A percentile compares a stretch with the other conserved stretches of the same genome.
Conservation (phyloP, 768 basidiomycete species). For the Lyophyllum decastes region DNA sequence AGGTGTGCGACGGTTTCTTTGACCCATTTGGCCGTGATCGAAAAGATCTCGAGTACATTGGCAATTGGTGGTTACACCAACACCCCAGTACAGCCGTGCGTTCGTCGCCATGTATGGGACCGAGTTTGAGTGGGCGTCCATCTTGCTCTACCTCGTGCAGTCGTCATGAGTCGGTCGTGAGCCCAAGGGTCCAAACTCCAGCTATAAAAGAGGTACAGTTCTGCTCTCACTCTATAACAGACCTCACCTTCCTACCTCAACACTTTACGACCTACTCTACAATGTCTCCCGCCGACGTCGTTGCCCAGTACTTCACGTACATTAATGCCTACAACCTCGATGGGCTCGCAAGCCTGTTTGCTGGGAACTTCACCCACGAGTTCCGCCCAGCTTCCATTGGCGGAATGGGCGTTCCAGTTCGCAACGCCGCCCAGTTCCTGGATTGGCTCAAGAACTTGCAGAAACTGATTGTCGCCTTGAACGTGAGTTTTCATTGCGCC, state of each 20-base stretch:
- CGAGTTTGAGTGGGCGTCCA: not conserved
- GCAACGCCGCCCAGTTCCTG: not conserved
- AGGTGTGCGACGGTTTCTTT: not conserved
- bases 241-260: not conserved
- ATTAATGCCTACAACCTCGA: constrained; percentile 1
- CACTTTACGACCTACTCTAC: not conserved
- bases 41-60: not conserved
- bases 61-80: not conserved
- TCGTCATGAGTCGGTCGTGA: not conserved
- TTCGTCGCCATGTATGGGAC: not conserved
- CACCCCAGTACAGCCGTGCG: not conserved
- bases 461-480: constrained; percentile 1
- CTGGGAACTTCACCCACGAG: constrained; percentile 9
- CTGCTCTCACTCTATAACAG: too few species aligned
- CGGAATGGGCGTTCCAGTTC: constrained; percentile 6
- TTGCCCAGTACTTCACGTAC: constrained; percentile 8
- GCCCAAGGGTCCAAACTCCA: not conserved
- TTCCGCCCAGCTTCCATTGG: constrained; percentile 6
- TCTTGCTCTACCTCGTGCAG: not conserved
- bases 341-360: constrained; percentile 1
- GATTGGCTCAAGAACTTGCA: constrained; percentile 8
- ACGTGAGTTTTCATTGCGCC: not conserved
- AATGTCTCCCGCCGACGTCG: constrained; percentile 7
- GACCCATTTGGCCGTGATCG: not conserved
- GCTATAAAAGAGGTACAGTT: not conserved